Base-by-base conservation (phyloP, 257 asterid species). In the Rubia yunnanensis region DNA sequence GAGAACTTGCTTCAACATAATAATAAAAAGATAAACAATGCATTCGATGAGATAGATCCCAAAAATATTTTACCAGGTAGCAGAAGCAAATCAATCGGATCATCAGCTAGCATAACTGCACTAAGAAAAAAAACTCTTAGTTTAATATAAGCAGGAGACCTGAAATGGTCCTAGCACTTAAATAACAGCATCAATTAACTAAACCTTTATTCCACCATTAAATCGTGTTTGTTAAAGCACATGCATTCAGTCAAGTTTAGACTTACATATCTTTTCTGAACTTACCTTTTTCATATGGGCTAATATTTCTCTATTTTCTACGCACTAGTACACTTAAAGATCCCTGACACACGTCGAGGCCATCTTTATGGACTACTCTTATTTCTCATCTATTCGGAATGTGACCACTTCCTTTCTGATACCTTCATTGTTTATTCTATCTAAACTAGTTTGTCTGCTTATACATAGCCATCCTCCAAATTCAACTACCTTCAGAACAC, bases 21-120 rank as follows among this genome's bases (percentile, higher is more conserved):
- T 9, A n/a, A 17, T 6, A 27, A 26, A 58, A 3, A 60, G 41
- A 36, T 11, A 30, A 30, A 44, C 8, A 22, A 23, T 34, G 28
- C 15, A 10, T 20, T 31, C 50, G 28, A 44, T 56, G 41, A 69
- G 56, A 11, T 26, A n/a, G 28, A 63, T 44, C 56, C 64, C 23
- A 61, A 58, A 28, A 63, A 63, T 35, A 57, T 44, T 83, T 80
- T 69, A 90, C 99, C 99, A 55, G 99, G 99, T 74, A 94, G 79
- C 72, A 90, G 65, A 66, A 94, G 78, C 85, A 90, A 79, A 75
- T 94, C 99, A 54, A 94, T 95, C 32, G 97, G 96, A 69, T 90
- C 95, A 64, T 80, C 77, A 28, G 95, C 90, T 39, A 82, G 63
- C 95, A 94, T 81, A 58, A 94, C 99, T 94, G 92, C 86, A 79